Base-by-base conservation (phyloP, 139 green algal genomes). In the Trebouxia sp. region DNA sequence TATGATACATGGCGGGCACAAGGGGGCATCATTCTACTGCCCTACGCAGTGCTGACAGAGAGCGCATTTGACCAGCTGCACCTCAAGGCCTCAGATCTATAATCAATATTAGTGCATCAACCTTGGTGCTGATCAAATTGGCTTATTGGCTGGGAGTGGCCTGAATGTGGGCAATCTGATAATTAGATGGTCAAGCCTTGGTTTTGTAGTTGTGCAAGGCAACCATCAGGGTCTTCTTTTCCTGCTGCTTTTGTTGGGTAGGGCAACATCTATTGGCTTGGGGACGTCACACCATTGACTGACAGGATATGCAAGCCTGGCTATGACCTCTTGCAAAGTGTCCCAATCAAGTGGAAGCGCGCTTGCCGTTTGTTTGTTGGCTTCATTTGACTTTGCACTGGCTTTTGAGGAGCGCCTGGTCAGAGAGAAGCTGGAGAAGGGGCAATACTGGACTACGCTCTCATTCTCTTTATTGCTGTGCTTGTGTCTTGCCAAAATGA, bases 381-480 rank as follows among this genome's bases (percentile, higher is more conserved):
- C 8, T 28, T 15, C 37, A 22, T 9, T 43, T 45, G 62, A 12
- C 26, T 72, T 72, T 43, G 35, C 43, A 17, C 32, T 72, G 15
- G 62, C 37, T 22, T 72, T 72, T 14, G 62, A 72, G 32, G n/a
- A 45, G 35, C 62, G 62, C 62, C 62, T 72, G 35, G 62, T 45
- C 32, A 72, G 32, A 26, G 62, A 72, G 15, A 72, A 72, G 20
- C 28, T 43, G 1, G 62, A 72, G 24, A 72, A 72, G 0, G 62
- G 62, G 32, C 62, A 72, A n/a, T 72, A 72, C 62, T 72, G 62
- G n/a, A 35, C 43, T 10, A 72, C 62, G 12, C 62, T 35, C 32
- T 72, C 62, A 30, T 72, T 72, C 35, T 72, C 62, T n/a, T 72
- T 72, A 45, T 72, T 72, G 32, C 35, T 72, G 32, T 35, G 62